Base-by-base conservation (phyloP, 2,329 filamentous ascomycete species). In the Curvularia sp. region DNA sequence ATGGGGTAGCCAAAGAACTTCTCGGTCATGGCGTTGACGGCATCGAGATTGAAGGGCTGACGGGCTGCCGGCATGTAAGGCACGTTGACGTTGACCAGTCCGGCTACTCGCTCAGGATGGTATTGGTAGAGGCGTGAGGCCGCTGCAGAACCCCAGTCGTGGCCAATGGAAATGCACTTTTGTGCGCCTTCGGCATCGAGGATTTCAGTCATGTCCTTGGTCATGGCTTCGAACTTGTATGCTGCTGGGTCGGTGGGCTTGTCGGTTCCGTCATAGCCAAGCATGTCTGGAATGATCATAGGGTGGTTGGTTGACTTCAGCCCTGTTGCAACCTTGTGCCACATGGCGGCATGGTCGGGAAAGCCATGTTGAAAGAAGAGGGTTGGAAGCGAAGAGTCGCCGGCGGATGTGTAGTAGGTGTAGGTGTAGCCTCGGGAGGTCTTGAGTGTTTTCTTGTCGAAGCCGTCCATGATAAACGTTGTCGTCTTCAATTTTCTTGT, bases 131-230 rank as follows among this genome's bases (percentile, higher is more conserved):
- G 58, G 13, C 80, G 75, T 53, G 78, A 75, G 0, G 78, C 76
- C 10, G 79, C 59, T 7, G 54, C 59, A 15, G 77, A 76, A 39
- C 83, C 83, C 82, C 81, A 84, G 65, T 85, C 82, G 60, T 84
- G 82, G 43, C 82, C 83, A 31, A 83, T 71, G 3, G 79, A 74
- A 53, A 84, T 73, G 35, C 64, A 68, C 48, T n/a, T 66, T 65
- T 10, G 49, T 26, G 39, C 59, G 41, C n/a, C 53, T 54, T 74
- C 70, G 10, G 62, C 58, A 47, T 72, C 66, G 26, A 74, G 58
- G 31, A 75, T 69, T 8, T 73, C 70, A 1, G 63, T 54, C 38
- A 73, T 55, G 48, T 74, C 70, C 24, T 61, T 55, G 15, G 63
- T 63, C 64, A 74, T 67, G 18, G 54, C 51, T 31, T 72, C 59